A percentile compares a stretch with the other conserved stretches of the same genome.
Evolutionary conservation across 2,329 filamentous ascomycete species (phyloP).

Genomic region (Byssoonygena ceratinophila): DNA sequence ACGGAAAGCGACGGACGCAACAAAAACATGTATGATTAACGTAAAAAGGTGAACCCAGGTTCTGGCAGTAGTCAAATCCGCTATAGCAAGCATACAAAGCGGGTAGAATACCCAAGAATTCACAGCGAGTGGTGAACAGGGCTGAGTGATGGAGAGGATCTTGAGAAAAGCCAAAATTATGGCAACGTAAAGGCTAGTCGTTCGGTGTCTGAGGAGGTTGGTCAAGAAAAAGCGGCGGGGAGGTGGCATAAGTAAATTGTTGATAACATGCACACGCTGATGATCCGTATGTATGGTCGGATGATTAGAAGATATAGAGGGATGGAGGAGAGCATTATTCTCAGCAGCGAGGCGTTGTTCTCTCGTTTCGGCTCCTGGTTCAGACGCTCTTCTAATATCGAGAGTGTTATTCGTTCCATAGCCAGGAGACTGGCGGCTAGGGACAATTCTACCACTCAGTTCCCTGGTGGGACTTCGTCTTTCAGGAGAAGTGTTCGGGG

Average conservation of each 20-base stretch:
- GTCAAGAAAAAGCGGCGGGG: constrained; percentile 28
- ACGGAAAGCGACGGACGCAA: constrained; percentile 35
- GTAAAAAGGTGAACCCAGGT: constrained; percentile 33
- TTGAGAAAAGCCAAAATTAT: constrained; percentile 45
- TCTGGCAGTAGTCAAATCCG: constrained; percentile 45
- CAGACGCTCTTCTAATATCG: background rate
- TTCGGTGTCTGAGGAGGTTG: constrained; percentile 17
- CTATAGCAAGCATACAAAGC: constrained; percentile 55
- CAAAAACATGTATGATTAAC: constrained; percentile 38
- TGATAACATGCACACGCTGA: constrained; percentile 11
- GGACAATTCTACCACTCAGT: background rate
- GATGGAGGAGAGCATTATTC: background rate
- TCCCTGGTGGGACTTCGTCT: constrained; percentile 19
- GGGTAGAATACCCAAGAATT: constrained; percentile 55
- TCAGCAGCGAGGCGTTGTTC: background rate
- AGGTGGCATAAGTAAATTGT: constrained; percentile 35
- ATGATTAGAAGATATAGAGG: background rate
- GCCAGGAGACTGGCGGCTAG: constrained; percentile 1
- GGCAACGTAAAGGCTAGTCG: constrained; percentile 19
- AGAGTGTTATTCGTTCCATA: constrained; percentile 7
- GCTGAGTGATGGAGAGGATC: constrained; percentile 51
- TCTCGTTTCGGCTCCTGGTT: background rate
- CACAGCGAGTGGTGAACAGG: constrained; percentile 63
- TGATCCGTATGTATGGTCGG: background rate
- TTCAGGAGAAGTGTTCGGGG: constrained; percentile 17